These are phyloP conservation scores for Fonsecaea pugnacius DNA, from an alignment of 2,329 filamentous ascomycete species.

Conservation along the genomic window DNA sequence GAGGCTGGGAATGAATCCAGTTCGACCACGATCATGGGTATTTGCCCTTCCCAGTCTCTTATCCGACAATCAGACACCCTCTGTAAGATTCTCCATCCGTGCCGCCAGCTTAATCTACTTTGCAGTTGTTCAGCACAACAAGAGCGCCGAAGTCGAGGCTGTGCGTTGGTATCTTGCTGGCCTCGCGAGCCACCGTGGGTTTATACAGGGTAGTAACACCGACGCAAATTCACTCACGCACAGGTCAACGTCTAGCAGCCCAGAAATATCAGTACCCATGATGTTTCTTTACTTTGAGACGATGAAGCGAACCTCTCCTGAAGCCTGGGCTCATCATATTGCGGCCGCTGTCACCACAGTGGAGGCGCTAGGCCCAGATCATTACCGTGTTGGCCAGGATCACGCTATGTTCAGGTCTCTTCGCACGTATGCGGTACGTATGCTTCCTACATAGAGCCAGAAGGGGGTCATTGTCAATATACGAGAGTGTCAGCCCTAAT, in stretches of 20 bases:
- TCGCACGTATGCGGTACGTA: conserved; percentile 16
- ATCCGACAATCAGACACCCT: conserved; percentile 6
- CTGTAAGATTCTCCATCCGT: conserved; percentile 3
- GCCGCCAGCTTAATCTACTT: conserved; percentile 11
- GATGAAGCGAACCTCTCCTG: conserved; percentile 3
- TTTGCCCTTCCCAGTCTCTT: conserved; percentile 4
- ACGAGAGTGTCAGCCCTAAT: neutral
- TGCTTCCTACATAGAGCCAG: no score
- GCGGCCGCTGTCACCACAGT: neutral
- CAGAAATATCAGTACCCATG: conserved; percentile 4
- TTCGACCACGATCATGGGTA: conserved; percentile 10
- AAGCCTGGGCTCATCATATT: conserved; percentile 9
- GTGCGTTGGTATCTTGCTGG: conserved; percentile 13
- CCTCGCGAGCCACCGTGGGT: conserved; percentile 9
- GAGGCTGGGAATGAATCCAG: conserved; percentile 2
- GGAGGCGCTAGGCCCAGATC: neutral
- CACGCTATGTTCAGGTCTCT: conserved; percentile 15
- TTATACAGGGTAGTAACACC: neutral
- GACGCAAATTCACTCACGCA: neutral
- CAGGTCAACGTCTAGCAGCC: neutral
- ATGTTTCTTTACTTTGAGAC: conserved; percentile 18
- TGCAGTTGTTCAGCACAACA: conserved; percentile 4
- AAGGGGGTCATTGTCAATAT: neutral
- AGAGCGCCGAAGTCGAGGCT: conserved; percentile 13
- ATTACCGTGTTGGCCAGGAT: conserved; percentile 3